These are phyloP conservation scores for Microbotryomycetes sp. DNA, from an alignment of 1,284 basidiomycete genomes.

Conservation along the genomic window DNA sequence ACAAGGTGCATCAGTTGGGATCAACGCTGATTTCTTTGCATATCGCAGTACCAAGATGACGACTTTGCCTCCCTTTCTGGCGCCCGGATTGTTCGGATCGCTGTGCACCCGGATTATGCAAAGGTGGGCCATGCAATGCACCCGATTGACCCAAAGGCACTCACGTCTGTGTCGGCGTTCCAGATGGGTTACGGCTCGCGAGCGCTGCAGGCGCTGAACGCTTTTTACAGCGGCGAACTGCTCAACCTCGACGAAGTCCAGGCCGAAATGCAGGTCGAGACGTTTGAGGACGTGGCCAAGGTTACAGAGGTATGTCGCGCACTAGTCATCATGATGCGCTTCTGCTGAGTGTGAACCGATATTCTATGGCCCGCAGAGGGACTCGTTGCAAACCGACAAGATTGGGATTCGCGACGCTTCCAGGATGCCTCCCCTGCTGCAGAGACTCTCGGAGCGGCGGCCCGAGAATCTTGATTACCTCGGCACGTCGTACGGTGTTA, in stretches of 20 bases:
- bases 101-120: constrained; percentile 93
- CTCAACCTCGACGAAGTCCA: constrained; percentile 74
- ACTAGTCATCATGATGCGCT: background rate
- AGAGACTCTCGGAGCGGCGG: constrained; percentile 79
- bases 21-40: background rate
- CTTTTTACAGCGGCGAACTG: constrained; percentile 88
- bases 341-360: constrained; percentile 3
- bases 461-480: constrained; percentile 91
- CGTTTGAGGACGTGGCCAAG: constrained; percentile 56
- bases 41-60: constrained; percentile 75
- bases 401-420: constrained; percentile 65
- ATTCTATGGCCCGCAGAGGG: constrained; percentile 32
- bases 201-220: constrained; percentile 75
- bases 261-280: constrained; percentile 47
- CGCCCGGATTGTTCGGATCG: constrained; percentile 84
- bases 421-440: constrained; percentile 87
- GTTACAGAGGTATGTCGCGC: constrained; percentile 52
- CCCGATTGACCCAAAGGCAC: background rate
- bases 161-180: constrained; percentile 1
- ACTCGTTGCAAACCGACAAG: constrained; percentile 55
- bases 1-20: background rate
- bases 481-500: constrained; percentile 93
- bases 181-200: constrained; percentile 98
- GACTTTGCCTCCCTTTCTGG: constrained; percentile 90
- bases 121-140: constrained; percentile 52